Base-by-base conservation (phyloP, 805 yeast genomes). In the Wickerhamiella domercqiae region DNA sequence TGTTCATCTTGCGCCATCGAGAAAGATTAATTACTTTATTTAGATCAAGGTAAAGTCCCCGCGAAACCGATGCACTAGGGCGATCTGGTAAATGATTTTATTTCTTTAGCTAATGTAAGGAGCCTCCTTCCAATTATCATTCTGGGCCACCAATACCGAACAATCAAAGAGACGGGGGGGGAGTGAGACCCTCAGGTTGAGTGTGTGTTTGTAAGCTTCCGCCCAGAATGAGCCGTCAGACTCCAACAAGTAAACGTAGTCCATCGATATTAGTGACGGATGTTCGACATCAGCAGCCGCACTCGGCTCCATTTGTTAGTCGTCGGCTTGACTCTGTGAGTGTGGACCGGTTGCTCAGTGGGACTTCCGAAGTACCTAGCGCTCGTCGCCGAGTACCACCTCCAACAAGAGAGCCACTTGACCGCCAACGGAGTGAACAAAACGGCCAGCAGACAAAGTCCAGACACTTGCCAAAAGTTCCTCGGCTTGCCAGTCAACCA, bases 261-360 rank as follows among this genome's bases (percentile, higher is more conserved):
- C 96, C 97, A 7, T 81, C 94, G 1, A 86, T 86, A 51, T 66
- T 86, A 40, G 97, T 86, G 28, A 87, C 97, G 0, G 97, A 86
- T 59, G 73, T 81, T 2, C 65, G 97, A 42, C 63, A 58, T 38
- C 57, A 62, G 17, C 64, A 65, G 44, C 41, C 44, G 33, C 39
- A 46, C 17, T 43, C 61, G 19, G 60, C 64, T 5, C 61, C 61
- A 15, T 57, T 43, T 55, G 70, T 81, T 75, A 66, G 90, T 14
- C 52, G 63, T 22, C 69, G 71, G 42, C 80, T 79, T 53, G 74
- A 86, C 28, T 76, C 77, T 39, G 81, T 86, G 3, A 77, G 93
- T 0, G 78, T 86, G 3, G 84, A 83, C 39, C 77, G 77, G 51
- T 67, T 86, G 14, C 62, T 86, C 4, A 73, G 82, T 16, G 78